Percentiles rank a stretch among this genome's conserved stretches.
phyloP scores from a whole-genome alignment of 768 basidiomycete genomes.

The Hericium alpestre region DNA sequence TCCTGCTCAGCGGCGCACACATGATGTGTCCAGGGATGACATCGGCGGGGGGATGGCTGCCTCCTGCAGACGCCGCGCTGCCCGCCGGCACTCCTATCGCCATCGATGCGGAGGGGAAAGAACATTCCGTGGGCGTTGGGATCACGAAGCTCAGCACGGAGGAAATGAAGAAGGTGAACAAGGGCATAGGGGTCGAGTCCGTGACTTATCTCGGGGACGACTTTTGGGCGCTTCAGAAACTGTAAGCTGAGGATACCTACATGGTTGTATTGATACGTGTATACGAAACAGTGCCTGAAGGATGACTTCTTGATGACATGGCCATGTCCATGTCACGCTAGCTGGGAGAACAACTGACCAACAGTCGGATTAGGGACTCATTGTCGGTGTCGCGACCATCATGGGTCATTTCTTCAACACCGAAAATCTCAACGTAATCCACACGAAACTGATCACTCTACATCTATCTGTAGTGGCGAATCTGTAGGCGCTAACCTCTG shows the following conservation, averaged over 20 bases:
- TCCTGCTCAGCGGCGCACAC: slow-evolving; percentile 84
- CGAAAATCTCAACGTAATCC: no score
- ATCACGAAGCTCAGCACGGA: slow-evolving; percentile 74
- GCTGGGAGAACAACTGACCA: neutral
- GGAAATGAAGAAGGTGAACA: slow-evolving; percentile 84
- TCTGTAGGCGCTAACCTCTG: no score
- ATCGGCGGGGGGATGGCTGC: slow-evolving; percentile 81
- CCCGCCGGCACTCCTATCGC: slow-evolving; percentile 74
- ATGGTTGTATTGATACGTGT: neutral
- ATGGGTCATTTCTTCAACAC: no score
- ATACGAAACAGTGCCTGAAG: neutral
- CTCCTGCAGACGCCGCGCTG: slow-evolving; percentile 57
- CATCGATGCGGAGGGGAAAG: slow-evolving; percentile 92
- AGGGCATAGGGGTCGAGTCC: slow-evolving; percentile 83
- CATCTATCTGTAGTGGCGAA: no score
- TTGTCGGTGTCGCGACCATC: no score
- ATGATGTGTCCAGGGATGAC: slow-evolving; percentile 98
- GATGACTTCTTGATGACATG: no score
- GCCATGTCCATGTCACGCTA: neutral
- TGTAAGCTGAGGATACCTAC: slow-evolving; percentile 27
- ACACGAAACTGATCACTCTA: no score
- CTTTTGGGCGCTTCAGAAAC: slow-evolving; percentile 59
- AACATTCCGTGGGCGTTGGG: slow-evolving; percentile 81
- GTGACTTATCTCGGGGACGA: slow-evolving; percentile 84
- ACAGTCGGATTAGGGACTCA: no score